These are phyloP conservation scores for Lasiodiplodia hormozganensis DNA, from an alignment of 2,329 filamentous ascomycete genomes.

Conservation along the genomic window DNA sequence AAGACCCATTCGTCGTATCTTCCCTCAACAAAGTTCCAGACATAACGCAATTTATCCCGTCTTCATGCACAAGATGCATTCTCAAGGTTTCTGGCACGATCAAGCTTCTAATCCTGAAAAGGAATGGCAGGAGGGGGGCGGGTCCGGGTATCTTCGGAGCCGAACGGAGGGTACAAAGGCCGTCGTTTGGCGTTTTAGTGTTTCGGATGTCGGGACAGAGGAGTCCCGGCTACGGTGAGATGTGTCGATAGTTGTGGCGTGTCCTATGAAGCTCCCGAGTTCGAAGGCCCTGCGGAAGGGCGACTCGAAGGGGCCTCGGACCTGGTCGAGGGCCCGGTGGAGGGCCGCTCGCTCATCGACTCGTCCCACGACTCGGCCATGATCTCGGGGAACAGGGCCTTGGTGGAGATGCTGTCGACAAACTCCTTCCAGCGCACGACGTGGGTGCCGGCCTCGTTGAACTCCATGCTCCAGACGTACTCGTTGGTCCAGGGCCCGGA, in stretches of 20 bases:
- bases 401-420: constrained; percentile 18
- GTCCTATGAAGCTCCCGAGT: neutral
- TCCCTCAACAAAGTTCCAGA: neutral
- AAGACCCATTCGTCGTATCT: neutral
- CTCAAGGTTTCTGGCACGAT: neutral
- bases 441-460: constrained; percentile 26
- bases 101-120: neutral
- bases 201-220: neutral
- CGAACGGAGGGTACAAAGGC: neutral
- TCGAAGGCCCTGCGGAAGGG: neutral
- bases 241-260: neutral
- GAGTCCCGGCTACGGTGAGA: neutral
- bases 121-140: neutral
- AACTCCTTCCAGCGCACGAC: constrained; percentile 28
- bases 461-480: constrained; percentile 27
- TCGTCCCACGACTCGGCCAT: constrained; percentile 30
- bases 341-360: constrained; percentile 6
- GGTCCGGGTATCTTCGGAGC: neutral
- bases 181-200: neutral
- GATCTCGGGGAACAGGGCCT: constrained; percentile 35
- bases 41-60: neutral
- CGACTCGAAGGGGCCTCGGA: neutral
- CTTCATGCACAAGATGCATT: neutral
- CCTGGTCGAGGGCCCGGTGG: constrained; percentile 5
- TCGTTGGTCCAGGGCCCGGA: constrained; percentile 36